These are phyloP conservation scores for Hordeum marinum DNA, from an alignment of 176 grass and related monocot genomes.

Conservation along the genomic window DNA sequence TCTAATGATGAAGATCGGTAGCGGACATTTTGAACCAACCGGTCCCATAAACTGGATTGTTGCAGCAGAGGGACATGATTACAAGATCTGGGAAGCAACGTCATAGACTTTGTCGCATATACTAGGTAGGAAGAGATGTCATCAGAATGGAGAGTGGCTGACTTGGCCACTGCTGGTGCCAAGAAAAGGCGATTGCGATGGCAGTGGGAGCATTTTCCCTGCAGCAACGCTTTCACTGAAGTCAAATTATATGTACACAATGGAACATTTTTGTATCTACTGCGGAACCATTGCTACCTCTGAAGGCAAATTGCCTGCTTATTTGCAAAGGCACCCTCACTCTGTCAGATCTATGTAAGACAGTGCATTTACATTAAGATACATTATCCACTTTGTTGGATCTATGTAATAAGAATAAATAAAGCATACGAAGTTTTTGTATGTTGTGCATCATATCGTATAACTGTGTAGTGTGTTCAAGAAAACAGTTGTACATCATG, in stretches of 20 bases:
- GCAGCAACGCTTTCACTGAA: neutral
- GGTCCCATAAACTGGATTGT: slow-evolving; percentile 53
- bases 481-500: neutral
- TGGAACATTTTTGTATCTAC: slow-evolving; percentile 9
- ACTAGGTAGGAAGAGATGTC: slow-evolving; percentile 2
- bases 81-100: slow-evolving; percentile 77
- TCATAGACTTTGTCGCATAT: slow-evolving; percentile 10
- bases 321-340: neutral
- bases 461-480: neutral
- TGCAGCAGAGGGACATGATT: slow-evolving; percentile 67
- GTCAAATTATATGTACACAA: neutral
- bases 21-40: slow-evolving; percentile 71
- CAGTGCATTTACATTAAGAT: neutral
- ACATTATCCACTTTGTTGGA: slow-evolving; percentile 9
- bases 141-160: neutral
- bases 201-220: neutral
- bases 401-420: neutral
- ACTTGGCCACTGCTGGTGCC: neutral
- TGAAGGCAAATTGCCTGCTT: slow-evolving; percentile 34
- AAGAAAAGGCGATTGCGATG: neutral
- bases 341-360: slow-evolving; percentile 13
- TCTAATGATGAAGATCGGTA: slow-evolving; percentile 75
- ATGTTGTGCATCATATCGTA: too few relatives aligned
- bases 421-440: neutral
- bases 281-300: neutral